Percentiles rank a stretch among this genome's conserved stretches.
Conservation (phyloP, 768 basidiomycete genomes). For the Scleroderma citrinum region DNA sequence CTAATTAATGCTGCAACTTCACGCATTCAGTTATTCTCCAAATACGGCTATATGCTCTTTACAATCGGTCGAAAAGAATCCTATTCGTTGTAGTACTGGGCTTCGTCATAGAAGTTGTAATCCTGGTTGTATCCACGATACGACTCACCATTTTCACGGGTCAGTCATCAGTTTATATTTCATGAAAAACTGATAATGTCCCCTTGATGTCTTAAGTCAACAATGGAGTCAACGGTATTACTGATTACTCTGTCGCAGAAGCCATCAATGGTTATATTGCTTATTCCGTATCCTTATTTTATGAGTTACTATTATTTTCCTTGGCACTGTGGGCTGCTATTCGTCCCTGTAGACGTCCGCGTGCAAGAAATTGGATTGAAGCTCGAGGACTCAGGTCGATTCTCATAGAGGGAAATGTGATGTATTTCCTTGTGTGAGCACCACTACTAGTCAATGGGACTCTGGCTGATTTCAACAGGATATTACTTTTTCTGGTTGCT, state of each 20-base stretch:
- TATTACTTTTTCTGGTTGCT: background rate
- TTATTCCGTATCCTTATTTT: background rate
- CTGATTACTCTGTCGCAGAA: background rate
- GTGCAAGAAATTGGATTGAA: background rate
- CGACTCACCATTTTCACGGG: background rate
- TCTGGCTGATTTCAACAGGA: background rate
- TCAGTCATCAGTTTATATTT: background rate
- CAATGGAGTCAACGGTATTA: background rate
- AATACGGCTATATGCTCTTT: slow-evolving; percentile 59
- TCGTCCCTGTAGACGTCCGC: background rate
- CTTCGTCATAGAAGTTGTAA: slow-evolving; percentile 27
- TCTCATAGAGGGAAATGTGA: background rate
- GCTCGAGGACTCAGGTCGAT: background rate
- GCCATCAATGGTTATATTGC: background rate
- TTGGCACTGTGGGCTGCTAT: background rate
- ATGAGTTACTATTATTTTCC: background rate
- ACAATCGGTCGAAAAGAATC: slow-evolving; percentile 46
- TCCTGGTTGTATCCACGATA: background rate
- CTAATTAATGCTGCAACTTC: background rate
- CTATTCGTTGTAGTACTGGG: slow-evolving; percentile 39
- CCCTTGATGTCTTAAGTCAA: background rate
- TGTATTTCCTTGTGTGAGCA: background rate
- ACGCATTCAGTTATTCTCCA: slow-evolving; percentile 45
- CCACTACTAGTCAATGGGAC: background rate
- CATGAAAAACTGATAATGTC: background rate